Evolutionary conservation across 257 asterid genomes (phyloP).

Genomic region (Plantago ovata): DNA sequence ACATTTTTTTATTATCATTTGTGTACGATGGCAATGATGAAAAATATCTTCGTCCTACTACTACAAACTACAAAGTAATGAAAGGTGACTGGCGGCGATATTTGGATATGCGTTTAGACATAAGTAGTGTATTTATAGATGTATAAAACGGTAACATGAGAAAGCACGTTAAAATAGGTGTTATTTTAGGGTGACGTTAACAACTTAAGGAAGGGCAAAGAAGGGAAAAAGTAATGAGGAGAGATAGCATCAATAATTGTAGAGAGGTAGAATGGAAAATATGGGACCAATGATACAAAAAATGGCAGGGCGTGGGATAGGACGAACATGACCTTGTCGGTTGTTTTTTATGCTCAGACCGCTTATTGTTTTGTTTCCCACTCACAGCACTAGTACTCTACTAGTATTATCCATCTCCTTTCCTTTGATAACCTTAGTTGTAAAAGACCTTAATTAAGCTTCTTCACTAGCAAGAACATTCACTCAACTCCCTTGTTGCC

Average conservation of each 20-base stretch:
- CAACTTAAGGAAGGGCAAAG: background rate
- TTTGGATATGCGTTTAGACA: too few relatives aligned
- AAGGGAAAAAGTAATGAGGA: slow-evolving; percentile 29
- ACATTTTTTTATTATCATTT: too few relatives aligned
- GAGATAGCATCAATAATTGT: slow-evolving; percentile 54
- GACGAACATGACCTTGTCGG: slow-evolving; percentile 99
- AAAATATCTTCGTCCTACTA: too few relatives aligned
- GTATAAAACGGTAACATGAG: too few relatives aligned
- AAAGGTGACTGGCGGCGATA: too few relatives aligned
- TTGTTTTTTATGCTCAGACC: slow-evolving; percentile 53
- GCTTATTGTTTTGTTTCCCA: slow-evolving; percentile 39
- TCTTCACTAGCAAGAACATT: slow-evolving; percentile 91
- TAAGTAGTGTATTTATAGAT: too few relatives aligned
- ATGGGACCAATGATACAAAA: slow-evolving; percentile 58
- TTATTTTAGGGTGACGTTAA: too few relatives aligned
- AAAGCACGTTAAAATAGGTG: too few relatives aligned
- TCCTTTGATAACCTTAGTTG: background rate
- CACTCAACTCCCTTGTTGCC: slow-evolving; percentile 98
- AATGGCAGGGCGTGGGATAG: slow-evolving; percentile 99
- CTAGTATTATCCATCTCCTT: slow-evolving; percentile 3
- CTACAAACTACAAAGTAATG: too few relatives aligned
- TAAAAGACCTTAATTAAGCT: too few relatives aligned
- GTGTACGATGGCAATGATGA: too few relatives aligned
- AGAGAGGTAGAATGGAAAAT: slow-evolving; percentile 24
- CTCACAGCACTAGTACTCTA: too few relatives aligned